Conservation (phyloP, 768 basidiomycete species). For the Lentinula boryana region DNA sequence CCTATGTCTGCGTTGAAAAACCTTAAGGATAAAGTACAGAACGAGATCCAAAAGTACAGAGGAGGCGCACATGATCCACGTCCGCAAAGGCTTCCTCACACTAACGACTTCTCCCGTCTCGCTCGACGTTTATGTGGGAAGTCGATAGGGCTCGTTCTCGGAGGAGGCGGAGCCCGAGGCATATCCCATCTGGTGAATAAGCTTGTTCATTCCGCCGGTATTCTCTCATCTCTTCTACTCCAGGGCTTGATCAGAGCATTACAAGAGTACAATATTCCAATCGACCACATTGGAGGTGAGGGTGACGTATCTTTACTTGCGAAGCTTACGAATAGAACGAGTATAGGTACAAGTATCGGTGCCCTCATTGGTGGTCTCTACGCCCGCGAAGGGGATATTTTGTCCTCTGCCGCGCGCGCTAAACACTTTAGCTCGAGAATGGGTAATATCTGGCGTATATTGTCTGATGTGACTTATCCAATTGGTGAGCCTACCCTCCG, state of each 20-base stretch:
- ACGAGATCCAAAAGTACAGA: constrained; percentile 82
- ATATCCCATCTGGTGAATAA: constrained; percentile 56
- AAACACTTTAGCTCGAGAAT: constrained; percentile 91
- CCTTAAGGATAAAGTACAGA: constrained; percentile 89
- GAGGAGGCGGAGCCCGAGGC: constrained; percentile 97
- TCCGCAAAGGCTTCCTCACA: constrained; percentile 74
- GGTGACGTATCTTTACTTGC: not conserved
- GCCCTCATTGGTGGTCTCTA: constrained; percentile 92
- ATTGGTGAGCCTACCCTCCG: constrained; percentile 51
- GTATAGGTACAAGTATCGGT: constrained; percentile 79
- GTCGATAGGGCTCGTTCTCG: constrained; percentile 89
- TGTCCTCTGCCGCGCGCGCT: constrained; percentile 77
- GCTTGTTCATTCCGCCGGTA: constrained; percentile 17
- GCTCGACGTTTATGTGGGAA: constrained; percentile 90
- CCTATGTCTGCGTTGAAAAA: constrained; percentile 87
- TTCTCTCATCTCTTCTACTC: constrained; percentile 30
- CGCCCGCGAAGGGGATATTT: constrained; percentile 87
- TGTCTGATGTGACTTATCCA: constrained; percentile 92
- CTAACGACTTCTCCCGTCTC: constrained; percentile 87
- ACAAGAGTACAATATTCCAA: constrained; percentile 87
- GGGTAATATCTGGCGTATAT: constrained; percentile 89
- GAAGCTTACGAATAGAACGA: not conserved
- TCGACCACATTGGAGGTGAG: constrained; percentile 86
- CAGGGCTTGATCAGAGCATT: constrained; percentile 91
- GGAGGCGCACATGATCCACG: constrained; percentile 53